A percentile compares a stretch with the other conserved stretches of the same genome.
Evolutionary conservation across 306 rosid genomes (phyloP).

Genomic region (Rosa multiflora): DNA sequence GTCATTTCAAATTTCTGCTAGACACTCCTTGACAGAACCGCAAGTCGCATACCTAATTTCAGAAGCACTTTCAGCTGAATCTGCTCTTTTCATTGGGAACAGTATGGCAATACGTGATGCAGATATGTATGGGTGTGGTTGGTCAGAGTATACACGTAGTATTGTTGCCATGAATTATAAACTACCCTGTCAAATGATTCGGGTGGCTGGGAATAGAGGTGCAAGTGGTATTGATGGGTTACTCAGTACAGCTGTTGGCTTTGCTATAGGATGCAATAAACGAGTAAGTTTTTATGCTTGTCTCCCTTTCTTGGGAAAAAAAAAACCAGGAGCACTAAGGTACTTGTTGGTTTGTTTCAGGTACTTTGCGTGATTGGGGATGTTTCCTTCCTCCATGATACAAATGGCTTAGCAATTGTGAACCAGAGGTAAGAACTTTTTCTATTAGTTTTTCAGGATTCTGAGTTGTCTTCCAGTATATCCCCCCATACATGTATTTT

Average conservation of each 20-base stretch:
- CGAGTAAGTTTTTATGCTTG: slow-evolving; percentile 40
- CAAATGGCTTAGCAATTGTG: slow-evolving; percentile 85
- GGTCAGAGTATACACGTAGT: slow-evolving; percentile 47
- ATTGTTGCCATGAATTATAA: slow-evolving; percentile 42
- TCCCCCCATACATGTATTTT: background rate
- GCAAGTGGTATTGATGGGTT: slow-evolving; percentile 98
- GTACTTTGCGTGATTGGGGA: slow-evolving; percentile 88
- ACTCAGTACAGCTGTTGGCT: slow-evolving; percentile 93
- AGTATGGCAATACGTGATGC: slow-evolving; percentile 96
- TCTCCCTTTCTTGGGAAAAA: slow-evolving; percentile 11
- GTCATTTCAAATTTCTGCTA: slow-evolving; percentile 67
- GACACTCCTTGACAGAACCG: slow-evolving; percentile 78
- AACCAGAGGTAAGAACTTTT: slow-evolving; percentile 60
- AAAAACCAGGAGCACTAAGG: background rate
- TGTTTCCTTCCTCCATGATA: slow-evolving; percentile 88
- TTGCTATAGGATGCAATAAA: slow-evolving; percentile 86
- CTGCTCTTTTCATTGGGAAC: slow-evolving; percentile 92
- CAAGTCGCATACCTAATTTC: slow-evolving; percentile 67
- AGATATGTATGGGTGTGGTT: slow-evolving; percentile 73
- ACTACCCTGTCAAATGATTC: slow-evolving; percentile 55
- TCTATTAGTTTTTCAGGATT: slow-evolving; percentile 23
- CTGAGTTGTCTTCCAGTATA: slow-evolving; percentile 8
- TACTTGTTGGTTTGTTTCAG: slow-evolving; percentile 30
- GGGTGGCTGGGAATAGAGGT: slow-evolving; percentile 88
- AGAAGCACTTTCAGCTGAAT: slow-evolving; percentile 59